Conservation (phyloP, 257 asterid genomes). For the Solanum megistacrolobum region DNA sequence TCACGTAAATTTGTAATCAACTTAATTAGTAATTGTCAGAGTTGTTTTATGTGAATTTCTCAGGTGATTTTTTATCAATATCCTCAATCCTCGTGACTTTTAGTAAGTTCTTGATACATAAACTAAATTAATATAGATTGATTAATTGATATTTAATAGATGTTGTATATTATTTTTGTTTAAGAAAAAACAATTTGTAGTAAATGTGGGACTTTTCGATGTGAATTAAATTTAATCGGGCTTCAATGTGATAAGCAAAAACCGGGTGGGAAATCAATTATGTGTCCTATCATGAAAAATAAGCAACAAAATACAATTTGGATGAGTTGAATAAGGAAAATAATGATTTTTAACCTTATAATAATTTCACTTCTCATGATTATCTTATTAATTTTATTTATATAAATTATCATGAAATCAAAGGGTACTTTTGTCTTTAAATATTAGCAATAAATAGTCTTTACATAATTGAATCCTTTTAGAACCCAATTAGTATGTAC, state of each 20-base stretch:
- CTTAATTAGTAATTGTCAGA: background rate
- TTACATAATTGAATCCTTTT: background rate
- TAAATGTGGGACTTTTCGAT: rapidly evolving
- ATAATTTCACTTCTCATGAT: background rate
- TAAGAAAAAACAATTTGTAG: background rate
- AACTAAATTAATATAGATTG: background rate
- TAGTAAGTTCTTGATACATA: background rate
- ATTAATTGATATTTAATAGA: background rate
- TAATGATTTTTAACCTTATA: background rate
- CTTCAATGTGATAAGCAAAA: background rate
- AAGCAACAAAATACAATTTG: background rate
- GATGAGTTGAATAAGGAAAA: background rate
- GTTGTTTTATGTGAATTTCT: background rate
- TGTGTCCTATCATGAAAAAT: background rate
- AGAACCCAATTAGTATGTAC: background rate
- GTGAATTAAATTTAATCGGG: no score
- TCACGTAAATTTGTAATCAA: background rate
- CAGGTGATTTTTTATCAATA: background rate
- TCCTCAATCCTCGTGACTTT: background rate
- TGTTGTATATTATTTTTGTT: background rate
- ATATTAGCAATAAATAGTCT: background rate
- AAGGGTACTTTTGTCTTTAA: background rate
- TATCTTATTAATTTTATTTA: background rate
- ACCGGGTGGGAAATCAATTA: background rate
- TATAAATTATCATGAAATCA: background rate